These are phyloP conservation scores for Botrytis elliptica DNA, from an alignment of 2,329 filamentous ascomycete species.

Conservation along the genomic window DNA sequence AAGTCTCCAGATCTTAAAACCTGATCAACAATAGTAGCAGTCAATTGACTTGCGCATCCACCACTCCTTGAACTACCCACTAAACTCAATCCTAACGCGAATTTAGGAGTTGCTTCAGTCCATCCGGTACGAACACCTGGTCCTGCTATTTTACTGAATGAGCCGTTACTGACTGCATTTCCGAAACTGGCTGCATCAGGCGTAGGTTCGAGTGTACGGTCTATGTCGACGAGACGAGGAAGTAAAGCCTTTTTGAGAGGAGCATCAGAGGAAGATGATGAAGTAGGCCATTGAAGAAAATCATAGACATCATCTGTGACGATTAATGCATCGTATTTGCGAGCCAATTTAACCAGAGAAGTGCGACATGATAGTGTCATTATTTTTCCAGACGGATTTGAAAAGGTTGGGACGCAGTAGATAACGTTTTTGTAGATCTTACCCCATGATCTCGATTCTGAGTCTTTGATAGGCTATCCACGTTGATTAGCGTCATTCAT, in stretches of 20 bases:
- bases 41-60: conserved; percentile 57
- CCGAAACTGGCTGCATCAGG: conserved; percentile 63
- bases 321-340: conserved; percentile 77
- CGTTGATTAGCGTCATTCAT: neutral
- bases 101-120: conserved; percentile 68
- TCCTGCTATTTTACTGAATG: conserved; percentile 83
- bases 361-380: conserved; percentile 70
- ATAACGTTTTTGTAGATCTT: conserved; percentile 87
- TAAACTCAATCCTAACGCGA: conserved; percentile 53
- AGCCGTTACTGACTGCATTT: conserved; percentile 80
- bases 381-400: conserved; percentile 83
- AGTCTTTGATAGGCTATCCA: conserved; percentile 27
- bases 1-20: conserved; percentile 48
- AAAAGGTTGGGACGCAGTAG: conserved; percentile 84
- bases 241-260: conserved; percentile 41
- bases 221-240: conserved; percentile 77
- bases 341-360: conserved; percentile 71
- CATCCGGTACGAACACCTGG: conserved; percentile 86
- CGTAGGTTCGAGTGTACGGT: conserved; percentile 63
- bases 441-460: conserved; percentile 55
- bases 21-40: conserved; percentile 51
- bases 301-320: conserved; percentile 94
- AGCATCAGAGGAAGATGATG: conserved; percentile 26
- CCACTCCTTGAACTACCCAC: conserved; percentile 56
- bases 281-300: conserved; percentile 73